Evolutionary conservation across 2,329 filamentous ascomycete genomes (phyloP).

Genomic region (Amylocarpus encephaloides): DNA sequence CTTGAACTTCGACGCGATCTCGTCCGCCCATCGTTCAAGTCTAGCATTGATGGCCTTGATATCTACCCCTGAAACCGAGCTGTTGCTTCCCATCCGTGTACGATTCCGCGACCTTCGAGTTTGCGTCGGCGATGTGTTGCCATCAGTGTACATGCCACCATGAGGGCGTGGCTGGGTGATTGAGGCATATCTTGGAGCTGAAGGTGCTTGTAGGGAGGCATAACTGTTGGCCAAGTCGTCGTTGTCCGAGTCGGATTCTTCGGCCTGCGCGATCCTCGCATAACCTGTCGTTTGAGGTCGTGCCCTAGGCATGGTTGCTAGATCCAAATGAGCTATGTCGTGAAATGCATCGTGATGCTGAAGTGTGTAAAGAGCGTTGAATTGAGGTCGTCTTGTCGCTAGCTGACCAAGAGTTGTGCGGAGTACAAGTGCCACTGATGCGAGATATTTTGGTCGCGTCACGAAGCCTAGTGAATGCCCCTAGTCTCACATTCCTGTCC

Average conservation of each 20-base stretch:
- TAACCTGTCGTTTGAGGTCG: constrained; percentile 71
- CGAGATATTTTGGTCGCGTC: constrained; percentile 1
- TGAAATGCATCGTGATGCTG: neutral
- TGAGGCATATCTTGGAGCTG: constrained; percentile 57
- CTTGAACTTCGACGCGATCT: constrained; percentile 97
- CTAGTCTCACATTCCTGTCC: no score
- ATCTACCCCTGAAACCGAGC: constrained; percentile 70
- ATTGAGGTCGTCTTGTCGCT: constrained; percentile 2
- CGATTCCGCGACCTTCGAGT: constrained; percentile 42
- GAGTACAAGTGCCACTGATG: neutral
- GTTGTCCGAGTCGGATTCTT: constrained; percentile 66
- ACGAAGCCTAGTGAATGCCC: neutral
- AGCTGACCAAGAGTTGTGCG: neutral
- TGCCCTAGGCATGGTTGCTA: constrained; percentile 9
- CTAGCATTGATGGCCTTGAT: constrained; percentile 97
- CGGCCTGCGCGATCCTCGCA: constrained; percentile 76
- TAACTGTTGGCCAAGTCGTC: constrained; percentile 51
- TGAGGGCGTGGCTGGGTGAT: constrained; percentile 55
- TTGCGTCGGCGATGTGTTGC: constrained; percentile 33
- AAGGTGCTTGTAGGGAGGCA: constrained; percentile 47
- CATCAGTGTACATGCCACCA: constrained; percentile 51
- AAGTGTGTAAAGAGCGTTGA: neutral
- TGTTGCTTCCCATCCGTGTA: constrained; percentile 58
- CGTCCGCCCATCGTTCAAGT: constrained; percentile 92
- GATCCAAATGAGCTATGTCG: neutral